Base-by-base conservation (phyloP, 23 red algal genomes). In the Gracilariopsis chorda region DNA sequence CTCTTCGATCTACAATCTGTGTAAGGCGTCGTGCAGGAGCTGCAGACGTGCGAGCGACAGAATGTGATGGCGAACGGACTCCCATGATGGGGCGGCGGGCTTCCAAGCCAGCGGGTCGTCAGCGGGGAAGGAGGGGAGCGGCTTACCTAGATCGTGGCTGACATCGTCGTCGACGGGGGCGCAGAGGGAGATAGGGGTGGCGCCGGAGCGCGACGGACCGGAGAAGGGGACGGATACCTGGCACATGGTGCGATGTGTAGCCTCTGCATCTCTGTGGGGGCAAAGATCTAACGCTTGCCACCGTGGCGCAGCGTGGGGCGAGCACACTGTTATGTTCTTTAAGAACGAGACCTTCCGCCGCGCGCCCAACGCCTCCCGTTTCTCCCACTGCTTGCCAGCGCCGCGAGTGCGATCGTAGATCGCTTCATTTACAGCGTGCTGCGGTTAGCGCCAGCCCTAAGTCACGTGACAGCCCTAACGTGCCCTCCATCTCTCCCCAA, bases 171-270 rank as follows among this genome's bases (percentile, higher is more conserved):
- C 62, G 32, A 17, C 62, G 33, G 62, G 62, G 62, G 62, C 32
- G 62, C 62, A 68, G 8, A 68, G 62, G 62, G 62, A 68, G 62
- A 68, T 68, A 19, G 62, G 62, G 62, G 62, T 40, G 33, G 62
- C 62, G 9, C 62, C 62, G 33, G 32, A 19, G 62, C 34, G 62
- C 62, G 62, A 68, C 34, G 62, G 3, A 19, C 12, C 62, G 62
- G 62, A 68, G 62, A 68, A 68, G 62, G 62, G 62, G 62, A 68
- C 62, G 62, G 62, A 68, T 6, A 68, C 2, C 62, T 68, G 62
- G 62, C 62, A 36, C 62, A 68, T 68, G 33, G 62, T 68, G 62
- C 59, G 62, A 41, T 40, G 6, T 2, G 33, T 17, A 25, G 62
- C 13, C 12, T 3, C 57, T 28, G 62, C 62, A 68, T 68, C 30